Conservation (phyloP, 2,329 filamentous ascomycete genomes). For the Paracorniculantispora psalliotae region DNA sequence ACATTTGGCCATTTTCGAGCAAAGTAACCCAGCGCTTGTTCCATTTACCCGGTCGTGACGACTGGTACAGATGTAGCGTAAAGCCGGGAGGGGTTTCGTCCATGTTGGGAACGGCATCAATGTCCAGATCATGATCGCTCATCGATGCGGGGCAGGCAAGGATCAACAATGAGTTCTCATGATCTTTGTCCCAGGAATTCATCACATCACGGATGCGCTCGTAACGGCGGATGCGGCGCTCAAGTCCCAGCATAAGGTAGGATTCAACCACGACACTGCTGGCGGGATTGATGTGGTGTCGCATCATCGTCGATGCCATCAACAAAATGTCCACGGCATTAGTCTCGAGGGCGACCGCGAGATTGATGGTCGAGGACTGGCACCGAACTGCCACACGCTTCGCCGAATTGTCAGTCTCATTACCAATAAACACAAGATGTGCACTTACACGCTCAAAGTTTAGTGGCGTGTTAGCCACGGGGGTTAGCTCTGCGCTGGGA, state of each 20-base stretch:
- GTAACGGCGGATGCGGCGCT: constrained; percentile 77
- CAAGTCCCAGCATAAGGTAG: constrained; percentile 70
- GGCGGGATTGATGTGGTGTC: constrained; percentile 57
- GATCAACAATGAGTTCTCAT: constrained; percentile 69
- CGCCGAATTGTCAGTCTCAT: neutral
- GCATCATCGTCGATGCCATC: constrained; percentile 59
- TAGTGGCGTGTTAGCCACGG: neutral
- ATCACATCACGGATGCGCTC: constrained; percentile 82
- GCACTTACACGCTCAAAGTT: constrained; percentile 61
- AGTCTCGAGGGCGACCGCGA: constrained; percentile 72
- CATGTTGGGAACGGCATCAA: constrained; percentile 55
- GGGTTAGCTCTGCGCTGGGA: neutral
- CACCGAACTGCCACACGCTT: constrained; percentile 69
- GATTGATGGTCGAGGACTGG: constrained; percentile 60
- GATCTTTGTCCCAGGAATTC: constrained; percentile 87
- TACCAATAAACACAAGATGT: neutral
- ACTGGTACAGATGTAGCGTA: constrained; percentile 71
- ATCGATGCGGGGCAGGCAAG: constrained; percentile 52
- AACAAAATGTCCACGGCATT: constrained; percentile 68
- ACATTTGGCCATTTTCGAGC: constrained; percentile 65
- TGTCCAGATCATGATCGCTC: constrained; percentile 58
- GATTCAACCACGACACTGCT: constrained; percentile 71
- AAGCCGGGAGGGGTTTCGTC: constrained; percentile 60
- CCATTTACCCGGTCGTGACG: constrained; percentile 80
- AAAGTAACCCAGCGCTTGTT: constrained; percentile 77